Conservation (phyloP, 2,329 filamentous ascomycete genomes). For the Ophiostoma perfectum region DNA sequence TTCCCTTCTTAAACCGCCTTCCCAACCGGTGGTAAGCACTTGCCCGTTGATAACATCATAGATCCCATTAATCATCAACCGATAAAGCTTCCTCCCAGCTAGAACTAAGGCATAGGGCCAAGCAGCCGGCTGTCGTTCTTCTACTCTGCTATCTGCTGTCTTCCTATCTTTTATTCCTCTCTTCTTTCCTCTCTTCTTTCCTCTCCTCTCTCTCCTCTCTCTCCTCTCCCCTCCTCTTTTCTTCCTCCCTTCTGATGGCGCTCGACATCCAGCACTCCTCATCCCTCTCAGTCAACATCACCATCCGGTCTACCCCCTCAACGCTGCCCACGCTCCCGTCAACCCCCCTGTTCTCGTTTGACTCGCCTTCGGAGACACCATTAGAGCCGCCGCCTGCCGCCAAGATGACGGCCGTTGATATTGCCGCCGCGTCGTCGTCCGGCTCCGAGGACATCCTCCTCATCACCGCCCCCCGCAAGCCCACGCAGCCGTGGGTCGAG, state of each 20-base stretch:
- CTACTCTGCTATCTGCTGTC: constrained; percentile 1
- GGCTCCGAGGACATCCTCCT: constrained; percentile 43
- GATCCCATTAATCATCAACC: background rate
- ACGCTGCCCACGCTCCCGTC: constrained; percentile 8
- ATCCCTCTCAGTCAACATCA: constrained; percentile 18
- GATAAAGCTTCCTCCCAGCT: background rate
- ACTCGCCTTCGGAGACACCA: background rate
- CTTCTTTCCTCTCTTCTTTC: background rate
- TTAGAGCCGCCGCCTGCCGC: background rate
- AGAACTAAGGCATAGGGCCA: background rate
- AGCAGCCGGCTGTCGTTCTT: background rate
- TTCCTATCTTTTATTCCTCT: background rate
- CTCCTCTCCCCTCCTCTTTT: background rate
- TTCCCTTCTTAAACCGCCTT: constrained; percentile 1
- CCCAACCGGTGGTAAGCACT: background rate
- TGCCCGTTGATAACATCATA: constrained; percentile 7
- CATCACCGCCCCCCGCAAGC: constrained; percentile 35
- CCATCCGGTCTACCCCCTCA: constrained; percentile 5
- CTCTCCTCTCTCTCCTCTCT: background rate
- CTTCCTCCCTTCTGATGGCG: constrained; percentile 6
- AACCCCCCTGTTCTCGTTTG: background rate
- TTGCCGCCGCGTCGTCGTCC: constrained; percentile 13
- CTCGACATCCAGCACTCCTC: constrained; percentile 8
- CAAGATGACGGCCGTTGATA: constrained; percentile 19
- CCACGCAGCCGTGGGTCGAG: constrained; percentile 35